A percentile compares a stretch with the other conserved stretches of the same genome.
Conservation (phyloP, 2,329 filamentous ascomycete species). For the Podosphaera fusca region DNA sequence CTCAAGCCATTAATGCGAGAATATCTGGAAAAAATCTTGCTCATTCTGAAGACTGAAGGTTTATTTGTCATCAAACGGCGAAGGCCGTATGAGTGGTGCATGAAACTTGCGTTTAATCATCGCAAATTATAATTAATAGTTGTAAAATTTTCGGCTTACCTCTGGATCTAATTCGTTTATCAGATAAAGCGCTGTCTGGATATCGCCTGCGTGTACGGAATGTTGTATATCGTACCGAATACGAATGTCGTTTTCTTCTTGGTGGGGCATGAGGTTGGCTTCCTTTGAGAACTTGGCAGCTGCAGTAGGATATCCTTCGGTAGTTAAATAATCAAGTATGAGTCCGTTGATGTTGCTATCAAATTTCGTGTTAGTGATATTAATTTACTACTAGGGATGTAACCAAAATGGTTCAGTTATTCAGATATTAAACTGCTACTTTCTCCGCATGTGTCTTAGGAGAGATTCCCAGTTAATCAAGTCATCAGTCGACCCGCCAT, state of each 20-base stretch:
- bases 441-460: slow-evolving; percentile 72
- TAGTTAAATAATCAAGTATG: slow-evolving; percentile 91
- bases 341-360: slow-evolving; percentile 78
- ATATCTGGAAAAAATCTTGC: slow-evolving; percentile 16
- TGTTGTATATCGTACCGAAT: slow-evolving; percentile 64
- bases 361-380: neutral
- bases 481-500: slow-evolving; percentile 41
- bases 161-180: slow-evolving; percentile 80
- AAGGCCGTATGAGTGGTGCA: slow-evolving; percentile 98
- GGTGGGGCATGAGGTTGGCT: slow-evolving; percentile 59
- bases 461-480: slow-evolving; percentile 99
- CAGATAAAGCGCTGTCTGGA: slow-evolving; percentile 62
- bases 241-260: slow-evolving; percentile 49
- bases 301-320: slow-evolving; percentile 80
- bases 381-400: neutral
- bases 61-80: slow-evolving; percentile 76
- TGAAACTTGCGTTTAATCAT: slow-evolving; percentile 96
- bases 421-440: slow-evolving; percentile 56
- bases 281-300: slow-evolving; percentile 86
- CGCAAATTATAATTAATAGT: slow-evolving; percentile 20
- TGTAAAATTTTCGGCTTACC: slow-evolving; percentile 32
- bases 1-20: neutral
- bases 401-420: slow-evolving; percentile 29
- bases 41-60: slow-evolving; percentile 77
- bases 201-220: slow-evolving; percentile 65